Conservation (phyloP, 2,329 filamentous ascomycete species). For the Talaromyces sp. region DNA sequence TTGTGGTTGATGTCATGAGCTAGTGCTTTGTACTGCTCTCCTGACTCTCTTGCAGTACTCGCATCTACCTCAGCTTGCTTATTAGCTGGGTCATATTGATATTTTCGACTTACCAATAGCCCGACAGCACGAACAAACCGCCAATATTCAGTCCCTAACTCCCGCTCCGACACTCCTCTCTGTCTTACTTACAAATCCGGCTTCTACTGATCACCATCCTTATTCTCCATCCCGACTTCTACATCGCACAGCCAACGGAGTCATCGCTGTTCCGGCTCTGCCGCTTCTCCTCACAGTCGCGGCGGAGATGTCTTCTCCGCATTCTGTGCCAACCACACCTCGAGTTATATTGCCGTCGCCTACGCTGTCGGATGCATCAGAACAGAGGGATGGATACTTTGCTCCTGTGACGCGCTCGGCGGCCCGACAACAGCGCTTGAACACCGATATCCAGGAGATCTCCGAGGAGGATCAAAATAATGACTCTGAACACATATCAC, state of each 20-base stretch:
- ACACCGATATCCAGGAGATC: slow-evolving; percentile 54
- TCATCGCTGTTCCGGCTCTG: slow-evolving; percentile 38
- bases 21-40: neutral
- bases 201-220: slow-evolving; percentile 1
- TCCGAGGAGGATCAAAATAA: slow-evolving; percentile 50
- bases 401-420: slow-evolving; percentile 74
- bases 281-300: slow-evolving; percentile 40
- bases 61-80: neutral
- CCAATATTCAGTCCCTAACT: slow-evolving; percentile 33
- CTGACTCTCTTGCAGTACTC: neutral
- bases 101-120: neutral
- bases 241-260: slow-evolving; percentile 23
- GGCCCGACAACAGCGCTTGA: slow-evolving; percentile 50
- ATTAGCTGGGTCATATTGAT: neutral
- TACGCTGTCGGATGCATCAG: slow-evolving; percentile 51
- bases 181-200: slow-evolving; percentile 21
- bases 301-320: slow-evolving; percentile 43
- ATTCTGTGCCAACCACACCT: slow-evolving; percentile 62
- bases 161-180: slow-evolving; percentile 18
- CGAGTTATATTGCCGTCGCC: slow-evolving; percentile 88
- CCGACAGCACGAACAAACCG: slow-evolving; percentile 15
- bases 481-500: slow-evolving; percentile 53
- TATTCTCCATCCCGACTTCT: slow-evolving; percentile 12
- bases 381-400: slow-evolving; percentile 58
- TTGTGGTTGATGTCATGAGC: slow-evolving; percentile 6